Evolutionary conservation across 352 stramenopile genomes (phyloP).

Genomic region (Pythium vanterpoolii): DNA sequence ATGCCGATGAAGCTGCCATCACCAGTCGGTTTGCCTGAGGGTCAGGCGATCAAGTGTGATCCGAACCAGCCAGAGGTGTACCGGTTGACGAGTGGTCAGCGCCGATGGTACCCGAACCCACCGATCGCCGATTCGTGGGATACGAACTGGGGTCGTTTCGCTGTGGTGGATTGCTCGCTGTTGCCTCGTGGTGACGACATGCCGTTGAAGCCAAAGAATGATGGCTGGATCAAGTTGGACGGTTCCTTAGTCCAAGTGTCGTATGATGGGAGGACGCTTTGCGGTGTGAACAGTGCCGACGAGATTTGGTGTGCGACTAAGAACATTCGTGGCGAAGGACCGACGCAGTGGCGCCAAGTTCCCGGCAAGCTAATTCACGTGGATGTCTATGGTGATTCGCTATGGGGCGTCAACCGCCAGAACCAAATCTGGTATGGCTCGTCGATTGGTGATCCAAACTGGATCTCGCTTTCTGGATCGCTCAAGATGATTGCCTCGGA

Average conservation of each 20-base stretch:
- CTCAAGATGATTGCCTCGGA: slow-evolving; percentile 30
- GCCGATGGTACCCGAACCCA: slow-evolving; percentile 15
- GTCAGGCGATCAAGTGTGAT: slow-evolving; percentile 18
- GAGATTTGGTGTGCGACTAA: slow-evolving; percentile 26
- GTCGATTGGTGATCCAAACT: slow-evolving; percentile 7
- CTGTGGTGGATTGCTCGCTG: neutral
- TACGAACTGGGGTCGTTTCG: neutral
- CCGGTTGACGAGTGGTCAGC: slow-evolving; percentile 10
- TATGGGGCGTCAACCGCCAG: slow-evolving; percentile 24
- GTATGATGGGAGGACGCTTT: slow-evolving; percentile 30
- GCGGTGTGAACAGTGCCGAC: slow-evolving; percentile 23
- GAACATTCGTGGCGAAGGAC: slow-evolving; percentile 7
- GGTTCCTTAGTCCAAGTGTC: slow-evolving; percentile 26
- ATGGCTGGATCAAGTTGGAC: slow-evolving; percentile 19
- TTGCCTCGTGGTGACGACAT: neutral
- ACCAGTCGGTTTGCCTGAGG: slow-evolving; percentile 4
- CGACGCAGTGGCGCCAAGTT: slow-evolving; percentile 10
- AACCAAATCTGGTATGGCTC: slow-evolving; percentile 21
- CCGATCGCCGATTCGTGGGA: slow-evolving; percentile 26
- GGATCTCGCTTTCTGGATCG: slow-evolving; percentile 12
- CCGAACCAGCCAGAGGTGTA: slow-evolving; percentile 2
- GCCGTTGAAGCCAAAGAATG: neutral
- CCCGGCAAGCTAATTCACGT: slow-evolving; percentile 15
- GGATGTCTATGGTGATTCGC: slow-evolving; percentile 22
- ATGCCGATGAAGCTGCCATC: slow-evolving; percentile 14